phyloP scores from a whole-genome alignment of 352 stramenopile genomes.

The Pythium rishiriense region DNA sequence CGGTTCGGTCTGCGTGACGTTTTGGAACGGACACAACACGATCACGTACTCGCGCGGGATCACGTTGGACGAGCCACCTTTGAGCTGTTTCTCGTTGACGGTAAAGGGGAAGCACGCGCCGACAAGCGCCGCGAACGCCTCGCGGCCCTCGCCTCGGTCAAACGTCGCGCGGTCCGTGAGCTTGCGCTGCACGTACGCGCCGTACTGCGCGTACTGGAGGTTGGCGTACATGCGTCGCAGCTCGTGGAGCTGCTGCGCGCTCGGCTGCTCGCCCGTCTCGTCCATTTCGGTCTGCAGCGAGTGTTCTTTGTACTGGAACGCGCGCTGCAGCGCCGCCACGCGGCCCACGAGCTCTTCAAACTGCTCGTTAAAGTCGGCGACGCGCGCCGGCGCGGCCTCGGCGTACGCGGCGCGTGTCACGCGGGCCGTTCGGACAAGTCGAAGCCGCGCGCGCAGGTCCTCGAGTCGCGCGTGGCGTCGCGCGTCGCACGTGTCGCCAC shows the following conservation, averaged over 20 bases:
- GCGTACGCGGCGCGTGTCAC: slow-evolving; percentile 32
- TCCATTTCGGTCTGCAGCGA: slow-evolving; percentile 22
- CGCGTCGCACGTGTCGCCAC: slow-evolving; percentile 42
- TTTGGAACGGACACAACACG: slow-evolving; percentile 78
- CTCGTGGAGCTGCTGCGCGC: slow-evolving; percentile 34
- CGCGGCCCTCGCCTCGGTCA: slow-evolving; percentile 37
- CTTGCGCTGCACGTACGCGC: slow-evolving; percentile 51
- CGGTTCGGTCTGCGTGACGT: slow-evolving; percentile 74
- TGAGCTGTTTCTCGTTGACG: slow-evolving; percentile 65
- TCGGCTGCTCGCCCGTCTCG: slow-evolving; percentile 28
- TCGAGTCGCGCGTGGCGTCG: neutral
- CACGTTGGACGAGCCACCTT: slow-evolving; percentile 75
- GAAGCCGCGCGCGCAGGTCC: slow-evolving; percentile 12
- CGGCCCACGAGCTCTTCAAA: slow-evolving; percentile 32
- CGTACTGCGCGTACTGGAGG: slow-evolving; percentile 47
- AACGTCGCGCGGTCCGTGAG: slow-evolving; percentile 51
- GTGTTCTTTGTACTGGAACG: slow-evolving; percentile 36
- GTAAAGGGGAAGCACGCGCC: slow-evolving; percentile 72
- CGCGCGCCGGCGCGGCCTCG: slow-evolving; percentile 20
- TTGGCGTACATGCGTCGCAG: slow-evolving; percentile 53
- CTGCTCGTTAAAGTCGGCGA: slow-evolving; percentile 10
- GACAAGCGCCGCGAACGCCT: slow-evolving; percentile 55
- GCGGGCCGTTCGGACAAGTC: slow-evolving; percentile 29
- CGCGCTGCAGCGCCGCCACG: slow-evolving; percentile 24
- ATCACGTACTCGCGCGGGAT: slow-evolving; percentile 61